These are phyloP conservation scores for Fusarium burgessii DNA, from an alignment of 2,329 filamentous ascomycete genomes.

Conservation along the genomic window DNA sequence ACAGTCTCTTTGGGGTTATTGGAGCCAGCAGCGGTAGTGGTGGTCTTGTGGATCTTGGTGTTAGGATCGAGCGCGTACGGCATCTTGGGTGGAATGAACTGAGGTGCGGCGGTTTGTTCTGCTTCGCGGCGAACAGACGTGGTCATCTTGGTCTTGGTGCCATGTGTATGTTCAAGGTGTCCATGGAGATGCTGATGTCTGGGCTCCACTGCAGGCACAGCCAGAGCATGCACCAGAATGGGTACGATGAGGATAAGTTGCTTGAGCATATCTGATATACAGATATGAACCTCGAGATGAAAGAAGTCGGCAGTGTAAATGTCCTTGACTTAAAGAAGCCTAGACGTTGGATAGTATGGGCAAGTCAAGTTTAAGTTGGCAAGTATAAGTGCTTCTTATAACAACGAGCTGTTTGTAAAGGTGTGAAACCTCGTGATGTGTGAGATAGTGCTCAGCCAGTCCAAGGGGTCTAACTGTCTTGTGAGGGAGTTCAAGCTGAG, in stretches of 20 bases:
- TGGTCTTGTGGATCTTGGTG: slow-evolving; percentile 23
- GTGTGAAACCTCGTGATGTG: slow-evolving; percentile 23
- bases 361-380: not conserved
- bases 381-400: slow-evolving; percentile 34
- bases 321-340: slow-evolving; percentile 10
- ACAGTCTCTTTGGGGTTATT: slow-evolving; percentile 4
- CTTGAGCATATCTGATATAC: slow-evolving; percentile 40
- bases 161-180: slow-evolving; percentile 30
- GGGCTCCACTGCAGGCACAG: slow-evolving; percentile 36
- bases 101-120: slow-evolving; percentile 21
- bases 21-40: not conserved
- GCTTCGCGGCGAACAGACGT: slow-evolving; percentile 15
- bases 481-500: slow-evolving; percentile 20
- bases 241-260: slow-evolving; percentile 40
- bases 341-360: slow-evolving; percentile 4
- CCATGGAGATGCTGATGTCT: slow-evolving; percentile 35
- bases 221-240: slow-evolving; percentile 45
- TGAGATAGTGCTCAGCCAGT: slow-evolving; percentile 16
- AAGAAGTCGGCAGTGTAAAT: not conserved
- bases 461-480: slow-evolving; percentile 14
- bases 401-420: slow-evolving; percentile 5
- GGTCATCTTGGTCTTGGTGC: slow-evolving; percentile 12
- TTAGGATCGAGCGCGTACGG: slow-evolving; percentile 25
- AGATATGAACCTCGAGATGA: not conserved
- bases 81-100: slow-evolving; percentile 32